Conservation (phyloP, 352 stramenopile species). For the Phytopythium sindhum region DNA sequence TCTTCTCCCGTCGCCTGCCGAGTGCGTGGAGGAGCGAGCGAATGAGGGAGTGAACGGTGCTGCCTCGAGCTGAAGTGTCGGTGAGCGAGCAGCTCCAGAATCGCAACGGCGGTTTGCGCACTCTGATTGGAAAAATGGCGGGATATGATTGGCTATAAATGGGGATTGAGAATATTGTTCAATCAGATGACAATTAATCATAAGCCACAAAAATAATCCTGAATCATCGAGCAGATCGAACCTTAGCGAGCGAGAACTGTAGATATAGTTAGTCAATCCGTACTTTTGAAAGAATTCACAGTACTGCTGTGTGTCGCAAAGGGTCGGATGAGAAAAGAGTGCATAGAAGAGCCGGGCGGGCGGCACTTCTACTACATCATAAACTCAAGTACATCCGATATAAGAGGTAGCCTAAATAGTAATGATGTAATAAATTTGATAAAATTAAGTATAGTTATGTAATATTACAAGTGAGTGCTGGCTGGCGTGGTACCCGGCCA, state of each 20-base stretch:
- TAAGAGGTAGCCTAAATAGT: too few species aligned
- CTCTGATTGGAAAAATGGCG: neutral
- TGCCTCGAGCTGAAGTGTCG: too few species aligned
- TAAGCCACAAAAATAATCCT: neutral
- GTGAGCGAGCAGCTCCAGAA: neutral
- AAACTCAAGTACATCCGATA: neutral
- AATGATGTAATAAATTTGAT: neutral
- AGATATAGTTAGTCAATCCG: neutral
- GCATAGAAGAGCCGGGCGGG: neutral
- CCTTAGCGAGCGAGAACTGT: neutral
- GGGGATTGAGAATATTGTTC: neutral
- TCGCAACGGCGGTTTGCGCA: constrained; percentile 2
- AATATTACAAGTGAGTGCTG: neutral
- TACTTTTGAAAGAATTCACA: neutral
- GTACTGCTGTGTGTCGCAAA: constrained; percentile 1
- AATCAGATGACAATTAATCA: neutral
- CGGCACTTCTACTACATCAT: neutral
- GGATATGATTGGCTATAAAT: neutral
- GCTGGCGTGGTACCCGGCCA: neutral
- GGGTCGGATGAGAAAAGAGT: neutral
- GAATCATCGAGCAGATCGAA: neutral
- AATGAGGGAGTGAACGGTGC: neutral
- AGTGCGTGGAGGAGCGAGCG: neutral
- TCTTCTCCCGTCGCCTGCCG: constrained; percentile 1
- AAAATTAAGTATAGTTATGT: neutral